Base-by-base conservation (phyloP, 202 grass and related monocot genomes). In the Tripidium arundinaceum region DNA sequence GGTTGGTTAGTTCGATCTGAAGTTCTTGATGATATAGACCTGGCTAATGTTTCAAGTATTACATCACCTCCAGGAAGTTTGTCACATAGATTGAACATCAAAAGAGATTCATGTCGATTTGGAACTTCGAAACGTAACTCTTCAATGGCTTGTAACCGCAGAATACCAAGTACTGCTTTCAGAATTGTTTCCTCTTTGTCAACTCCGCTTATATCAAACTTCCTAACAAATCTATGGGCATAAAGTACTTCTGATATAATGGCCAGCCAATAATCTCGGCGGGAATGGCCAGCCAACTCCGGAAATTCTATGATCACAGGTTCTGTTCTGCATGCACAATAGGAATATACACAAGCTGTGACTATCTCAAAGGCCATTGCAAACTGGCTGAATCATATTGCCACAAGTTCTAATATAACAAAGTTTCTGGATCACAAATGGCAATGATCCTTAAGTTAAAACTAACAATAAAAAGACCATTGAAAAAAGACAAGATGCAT, bases 11-110 rank as follows among this genome's bases (percentile, higher is more conserved):
- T 61, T 73, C 62, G 84, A 83, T 81, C 76, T 65, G 85, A 84
- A 45, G 66, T 70, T 75, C 85, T 81, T 72, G 90, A 92, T 45
- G 57, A 79, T 80, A 89, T 82, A 71, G 61, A 65, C 50, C 49
- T 76, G 37, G 90, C 88, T 54, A 98, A 77, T 78, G 95, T 94
- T 94, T 98, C 92, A 66, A 91, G 83, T 82, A 98, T 94, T 63
- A 94, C 74, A 87, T 98, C 90, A 73, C 95, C 95, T 84, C 95
- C 95, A 66, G 92, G 92, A 79, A 98, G 84, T 78, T 98, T 92
- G 78, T 98, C 95, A 33, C 95, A 98, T 8, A 94, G 79, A 92
- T 91, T 98, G 76, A 98, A 94, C 89, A 94, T 87, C 62, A 98
- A 74, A 85, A 98, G 92, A 34, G 84, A 76, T 61, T 91, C 92